Evolutionary conservation across 2,329 filamentous ascomycete genomes (phyloP).

Genomic region (Cladosporium sp.): DNA sequence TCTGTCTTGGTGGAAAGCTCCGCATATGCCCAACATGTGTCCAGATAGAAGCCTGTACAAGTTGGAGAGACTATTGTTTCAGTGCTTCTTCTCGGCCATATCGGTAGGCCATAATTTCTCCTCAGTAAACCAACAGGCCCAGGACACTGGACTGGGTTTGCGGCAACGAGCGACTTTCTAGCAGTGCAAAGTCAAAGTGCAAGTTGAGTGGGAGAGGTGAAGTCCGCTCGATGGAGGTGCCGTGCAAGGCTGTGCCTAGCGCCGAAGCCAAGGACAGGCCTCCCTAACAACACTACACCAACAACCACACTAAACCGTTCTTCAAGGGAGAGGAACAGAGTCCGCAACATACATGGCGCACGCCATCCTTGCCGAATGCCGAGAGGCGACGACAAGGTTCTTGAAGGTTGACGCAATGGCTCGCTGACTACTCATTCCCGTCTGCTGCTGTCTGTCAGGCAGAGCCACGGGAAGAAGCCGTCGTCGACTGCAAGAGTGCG

Average conservation of each 20-base stretch:
- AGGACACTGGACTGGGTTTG: background rate
- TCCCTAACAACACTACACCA: background rate
- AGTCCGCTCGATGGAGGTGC: background rate
- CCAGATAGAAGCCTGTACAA: background rate
- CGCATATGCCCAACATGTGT: background rate
- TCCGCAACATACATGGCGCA: background rate
- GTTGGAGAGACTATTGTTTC: slow-evolving; percentile 12
- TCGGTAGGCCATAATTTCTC: background rate
- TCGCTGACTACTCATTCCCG: background rate
- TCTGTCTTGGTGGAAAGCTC: background rate
- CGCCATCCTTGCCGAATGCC: background rate
- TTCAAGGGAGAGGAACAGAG: background rate
- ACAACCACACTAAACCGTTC: background rate
- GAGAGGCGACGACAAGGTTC: background rate
- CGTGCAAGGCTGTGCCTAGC: background rate
- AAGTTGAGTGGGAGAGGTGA: background rate
- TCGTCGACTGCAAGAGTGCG: background rate
- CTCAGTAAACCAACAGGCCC: background rate
- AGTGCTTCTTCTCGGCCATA: background rate
- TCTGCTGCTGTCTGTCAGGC: background rate
- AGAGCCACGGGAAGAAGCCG: background rate
- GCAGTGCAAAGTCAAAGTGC: background rate
- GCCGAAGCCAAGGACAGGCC: slow-evolving; percentile 1
- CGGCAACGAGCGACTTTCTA: background rate
- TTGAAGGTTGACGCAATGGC: background rate